Conservation (phyloP, 2,329 filamentous ascomycete species). For the Fusarium multiceps region DNA sequence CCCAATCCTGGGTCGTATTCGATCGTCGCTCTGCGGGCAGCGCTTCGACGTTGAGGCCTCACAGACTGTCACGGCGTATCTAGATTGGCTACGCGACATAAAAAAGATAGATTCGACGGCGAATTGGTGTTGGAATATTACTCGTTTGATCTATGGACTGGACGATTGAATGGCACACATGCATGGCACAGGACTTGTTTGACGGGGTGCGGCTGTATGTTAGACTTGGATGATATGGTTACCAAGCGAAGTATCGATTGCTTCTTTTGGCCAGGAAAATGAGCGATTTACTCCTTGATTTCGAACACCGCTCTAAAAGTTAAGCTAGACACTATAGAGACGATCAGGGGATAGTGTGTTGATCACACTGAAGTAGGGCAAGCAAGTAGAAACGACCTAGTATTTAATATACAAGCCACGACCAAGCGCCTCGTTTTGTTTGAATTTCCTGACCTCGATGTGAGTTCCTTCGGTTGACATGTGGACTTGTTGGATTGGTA, state of each 20-base stretch:
- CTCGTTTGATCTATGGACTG: constrained; percentile 59
- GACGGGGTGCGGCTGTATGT: neutral
- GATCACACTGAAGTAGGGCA: constrained; percentile 21
- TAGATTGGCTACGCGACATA: constrained; percentile 70
- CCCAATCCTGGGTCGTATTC: constrained; percentile 61
- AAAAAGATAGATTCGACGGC: constrained; percentile 65
- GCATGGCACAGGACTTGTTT: neutral
- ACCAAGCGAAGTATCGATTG: constrained; percentile 17
- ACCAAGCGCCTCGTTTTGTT: constrained; percentile 8
- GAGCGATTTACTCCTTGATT: constrained; percentile 4
- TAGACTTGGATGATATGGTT: constrained; percentile 1
- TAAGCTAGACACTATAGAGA: constrained; percentile 31
- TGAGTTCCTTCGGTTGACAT: neutral
- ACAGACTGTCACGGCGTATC: constrained; percentile 62
- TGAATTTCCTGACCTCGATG: constrained; percentile 21
- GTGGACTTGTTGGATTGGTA: neutral
- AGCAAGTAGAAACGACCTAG: constrained; percentile 12
- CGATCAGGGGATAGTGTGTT: constrained; percentile 32
- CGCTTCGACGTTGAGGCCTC: constrained; percentile 63
- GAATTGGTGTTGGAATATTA: constrained; percentile 65
- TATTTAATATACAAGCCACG: constrained; percentile 32
- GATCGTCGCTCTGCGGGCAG: constrained; percentile 59
- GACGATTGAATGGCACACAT: constrained; percentile 37
- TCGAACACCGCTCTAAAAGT: neutral
- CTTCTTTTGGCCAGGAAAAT: constrained; percentile 1